Conservation (phyloP, 2,329 filamentous ascomycete genomes). For the Talaromyces verruculosus region DNA sequence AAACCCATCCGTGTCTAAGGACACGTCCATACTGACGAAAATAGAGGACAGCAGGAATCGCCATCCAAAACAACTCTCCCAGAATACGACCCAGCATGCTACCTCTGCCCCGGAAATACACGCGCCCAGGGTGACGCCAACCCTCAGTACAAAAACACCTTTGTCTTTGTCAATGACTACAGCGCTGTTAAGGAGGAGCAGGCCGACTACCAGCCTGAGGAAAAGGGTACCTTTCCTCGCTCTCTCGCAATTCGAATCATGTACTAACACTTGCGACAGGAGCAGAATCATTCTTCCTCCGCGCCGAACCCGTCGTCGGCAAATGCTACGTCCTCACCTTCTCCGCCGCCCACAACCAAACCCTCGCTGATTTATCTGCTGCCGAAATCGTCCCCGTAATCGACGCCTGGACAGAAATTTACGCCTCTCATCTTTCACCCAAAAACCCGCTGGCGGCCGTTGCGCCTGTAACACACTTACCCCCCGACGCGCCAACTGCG, state of each 20-base stretch:
- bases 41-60: constrained; percentile 73
- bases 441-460: constrained; percentile 61
- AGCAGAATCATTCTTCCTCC: constrained; percentile 72
- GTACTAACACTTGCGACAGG: constrained; percentile 46
- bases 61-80: constrained; percentile 69
- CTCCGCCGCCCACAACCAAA: constrained; percentile 84
- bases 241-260: background rate
- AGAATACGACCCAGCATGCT: constrained; percentile 86
- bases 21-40: background rate
- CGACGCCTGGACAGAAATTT: constrained; percentile 88
- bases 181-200: constrained; percentile 95
- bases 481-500: constrained; percentile 48
- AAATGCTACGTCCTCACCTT: constrained; percentile 98
- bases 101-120: constrained; percentile 88
- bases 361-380: constrained; percentile 82
- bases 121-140: constrained; percentile 85
- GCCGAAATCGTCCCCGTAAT: constrained; percentile 78
- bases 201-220: constrained; percentile 65
- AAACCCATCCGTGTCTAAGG: background rate
- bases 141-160: constrained; percentile 81
- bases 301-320: constrained; percentile 82
- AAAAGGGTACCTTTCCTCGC: constrained; percentile 45
- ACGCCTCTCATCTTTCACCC: constrained; percentile 74
- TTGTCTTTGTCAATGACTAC: constrained; percentile 96
- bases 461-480: constrained; percentile 48